Conservation (phyloP, 768 basidiomycete genomes). For the Boletales sp. region DNA sequence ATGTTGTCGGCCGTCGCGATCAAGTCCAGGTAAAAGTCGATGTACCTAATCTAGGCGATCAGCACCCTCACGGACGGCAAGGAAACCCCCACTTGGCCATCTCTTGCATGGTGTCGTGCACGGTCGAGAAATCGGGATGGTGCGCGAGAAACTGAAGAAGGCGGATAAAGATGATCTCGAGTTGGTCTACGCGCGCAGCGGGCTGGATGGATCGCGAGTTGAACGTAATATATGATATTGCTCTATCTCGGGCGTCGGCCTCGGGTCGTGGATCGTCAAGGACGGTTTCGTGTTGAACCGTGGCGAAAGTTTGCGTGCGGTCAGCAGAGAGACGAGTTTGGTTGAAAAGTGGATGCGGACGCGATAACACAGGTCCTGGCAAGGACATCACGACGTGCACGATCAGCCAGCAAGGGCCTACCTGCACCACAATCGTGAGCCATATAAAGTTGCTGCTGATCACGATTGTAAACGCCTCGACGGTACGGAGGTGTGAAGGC, state of each 20-base stretch:
- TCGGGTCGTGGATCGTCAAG: slow-evolving; percentile 89
- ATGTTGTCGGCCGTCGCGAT: slow-evolving; percentile 80
- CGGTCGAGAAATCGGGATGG: slow-evolving; percentile 84
- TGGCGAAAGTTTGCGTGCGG: slow-evolving; percentile 58
- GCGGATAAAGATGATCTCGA: slow-evolving; percentile 83
- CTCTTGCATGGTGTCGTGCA: slow-evolving; percentile 66
- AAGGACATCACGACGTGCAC: slow-evolving; percentile 1
- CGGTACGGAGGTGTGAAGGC: slow-evolving; percentile 69
- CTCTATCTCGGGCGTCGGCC: slow-evolving; percentile 65
- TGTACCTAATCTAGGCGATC: slow-evolving; percentile 55
- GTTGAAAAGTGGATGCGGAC: slow-evolving; percentile 76
- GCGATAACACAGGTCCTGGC: slow-evolving; percentile 82
- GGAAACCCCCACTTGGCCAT: slow-evolving; percentile 62
- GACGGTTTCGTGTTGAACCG: slow-evolving; percentile 84
- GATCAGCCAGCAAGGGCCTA: slow-evolving; percentile 28
- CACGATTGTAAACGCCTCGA: slow-evolving; percentile 52
- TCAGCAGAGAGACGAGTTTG: slow-evolving; percentile 68
- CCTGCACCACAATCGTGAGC: slow-evolving; percentile 75
- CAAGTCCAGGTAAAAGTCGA: slow-evolving; percentile 82
- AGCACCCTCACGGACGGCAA: background rate
- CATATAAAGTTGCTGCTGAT: slow-evolving; percentile 61
- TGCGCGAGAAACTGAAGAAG: slow-evolving; percentile 86
- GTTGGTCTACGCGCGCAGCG: slow-evolving; percentile 58
- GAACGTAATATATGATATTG: slow-evolving; percentile 51
- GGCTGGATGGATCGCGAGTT: slow-evolving; percentile 43